Percentiles rank a stretch among this genome's conserved stretches.
Conservation (phyloP, 345 rosid species). For the Eucalyptus fibrosa region DNA sequence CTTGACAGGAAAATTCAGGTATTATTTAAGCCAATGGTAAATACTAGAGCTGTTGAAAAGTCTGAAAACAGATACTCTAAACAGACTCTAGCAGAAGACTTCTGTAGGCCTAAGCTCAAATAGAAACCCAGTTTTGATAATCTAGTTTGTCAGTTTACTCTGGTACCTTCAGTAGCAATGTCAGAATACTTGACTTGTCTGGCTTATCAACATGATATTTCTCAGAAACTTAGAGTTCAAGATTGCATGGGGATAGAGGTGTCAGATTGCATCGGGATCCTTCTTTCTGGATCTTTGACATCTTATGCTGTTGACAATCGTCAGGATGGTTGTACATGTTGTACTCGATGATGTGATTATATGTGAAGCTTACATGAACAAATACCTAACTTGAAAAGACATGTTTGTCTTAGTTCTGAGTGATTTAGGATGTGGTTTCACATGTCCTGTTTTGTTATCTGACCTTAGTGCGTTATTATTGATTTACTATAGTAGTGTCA, state of each 20-base stretch:
- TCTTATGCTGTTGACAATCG: background rate
- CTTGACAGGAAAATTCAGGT: slow-evolving; percentile 71
- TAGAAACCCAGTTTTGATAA: background rate
- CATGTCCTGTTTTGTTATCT: background rate
- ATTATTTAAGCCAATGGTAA: background rate
- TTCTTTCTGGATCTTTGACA: background rate
- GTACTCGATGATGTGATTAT: background rate
- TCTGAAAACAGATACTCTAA: background rate
- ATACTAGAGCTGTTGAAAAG: background rate
- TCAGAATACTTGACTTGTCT: background rate
- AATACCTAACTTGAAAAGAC: background rate
- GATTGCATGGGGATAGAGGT: background rate
- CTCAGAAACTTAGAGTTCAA: background rate
- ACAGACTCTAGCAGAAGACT: background rate
- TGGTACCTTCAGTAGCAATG: background rate
- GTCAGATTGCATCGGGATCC: background rate
- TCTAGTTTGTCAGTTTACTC: background rate
- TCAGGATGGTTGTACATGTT: background rate
- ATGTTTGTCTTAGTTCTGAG: background rate
- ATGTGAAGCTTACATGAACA: background rate
- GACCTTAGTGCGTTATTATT: background rate
- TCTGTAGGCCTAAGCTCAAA: background rate
- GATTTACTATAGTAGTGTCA: background rate
- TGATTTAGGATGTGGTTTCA: background rate
- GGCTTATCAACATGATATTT: background rate